Conservation (phyloP, 192 early-diverging fungal species). For the Cladochytrium replicatum region DNA sequence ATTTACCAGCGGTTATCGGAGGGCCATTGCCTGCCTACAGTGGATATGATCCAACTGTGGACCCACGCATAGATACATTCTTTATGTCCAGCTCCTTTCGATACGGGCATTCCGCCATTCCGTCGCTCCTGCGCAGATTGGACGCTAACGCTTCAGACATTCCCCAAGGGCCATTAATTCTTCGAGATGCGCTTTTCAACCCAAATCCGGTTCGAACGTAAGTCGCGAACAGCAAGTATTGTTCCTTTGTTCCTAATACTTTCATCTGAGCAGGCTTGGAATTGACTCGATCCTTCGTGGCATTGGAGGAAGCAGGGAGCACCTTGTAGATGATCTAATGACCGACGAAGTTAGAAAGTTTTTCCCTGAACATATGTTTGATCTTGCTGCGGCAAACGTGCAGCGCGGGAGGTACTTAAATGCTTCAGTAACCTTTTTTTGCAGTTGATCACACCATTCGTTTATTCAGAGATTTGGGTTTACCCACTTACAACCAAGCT, state of each 20-base stretch:
- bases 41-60: background rate
- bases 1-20: background rate
- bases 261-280: background rate
- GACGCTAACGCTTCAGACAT: background rate
- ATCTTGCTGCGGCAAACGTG: background rate
- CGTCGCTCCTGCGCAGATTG: background rate
- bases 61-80: background rate
- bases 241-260: background rate
- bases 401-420: background rate
- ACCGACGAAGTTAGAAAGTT: no score
- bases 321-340: background rate
- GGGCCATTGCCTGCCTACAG: background rate
- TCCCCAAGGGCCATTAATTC: background rate
- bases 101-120: background rate
- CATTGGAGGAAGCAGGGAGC: background rate
- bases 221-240: background rate
- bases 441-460: background rate
- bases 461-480: background rate
- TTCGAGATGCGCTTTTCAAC: background rate
- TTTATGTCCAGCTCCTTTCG: background rate
- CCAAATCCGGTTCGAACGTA: background rate
- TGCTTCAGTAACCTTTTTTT: conserved; percentile 8
- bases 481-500: background rate
- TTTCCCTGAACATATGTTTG: no score
- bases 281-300: background rate